Conservation (phyloP, 176 grass and related monocot genomes). For the Oryza meyeriana region DNA sequence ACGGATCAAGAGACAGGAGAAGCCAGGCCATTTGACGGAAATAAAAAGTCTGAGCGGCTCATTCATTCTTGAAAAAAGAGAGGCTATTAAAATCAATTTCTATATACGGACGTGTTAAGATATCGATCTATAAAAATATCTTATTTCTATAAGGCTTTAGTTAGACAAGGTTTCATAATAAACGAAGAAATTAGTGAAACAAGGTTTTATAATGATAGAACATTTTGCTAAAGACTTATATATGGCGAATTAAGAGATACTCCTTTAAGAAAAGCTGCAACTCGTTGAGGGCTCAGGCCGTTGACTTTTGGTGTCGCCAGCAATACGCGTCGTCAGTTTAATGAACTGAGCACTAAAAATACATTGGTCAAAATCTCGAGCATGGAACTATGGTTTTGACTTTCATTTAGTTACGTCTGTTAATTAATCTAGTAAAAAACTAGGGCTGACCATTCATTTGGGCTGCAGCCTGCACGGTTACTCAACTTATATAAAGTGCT, state of each 20-base stretch:
- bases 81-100: no score
- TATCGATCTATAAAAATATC: no score
- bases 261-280: background rate
- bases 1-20: no score
- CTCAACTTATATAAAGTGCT: background rate
- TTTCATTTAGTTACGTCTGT: background rate
- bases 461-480: background rate
- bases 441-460: background rate
- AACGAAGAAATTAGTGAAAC: background rate
- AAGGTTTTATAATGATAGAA: background rate
- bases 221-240: background rate
- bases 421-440: background rate
- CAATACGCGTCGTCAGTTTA: background rate
- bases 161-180: no score
- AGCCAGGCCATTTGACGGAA: no score
- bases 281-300: background rate
- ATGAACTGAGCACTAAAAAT: background rate
- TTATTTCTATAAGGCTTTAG: no score
- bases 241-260: background rate
- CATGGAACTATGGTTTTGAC: slow-evolving; percentile 8
- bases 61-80: no score
- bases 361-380: slow-evolving; percentile 24
- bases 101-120: no score
- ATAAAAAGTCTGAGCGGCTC: no score
- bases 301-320: background rate